These are phyloP conservation scores for Graphium sp. DNA, from an alignment of 2,329 filamentous ascomycete genomes.

Conservation along the genomic window DNA sequence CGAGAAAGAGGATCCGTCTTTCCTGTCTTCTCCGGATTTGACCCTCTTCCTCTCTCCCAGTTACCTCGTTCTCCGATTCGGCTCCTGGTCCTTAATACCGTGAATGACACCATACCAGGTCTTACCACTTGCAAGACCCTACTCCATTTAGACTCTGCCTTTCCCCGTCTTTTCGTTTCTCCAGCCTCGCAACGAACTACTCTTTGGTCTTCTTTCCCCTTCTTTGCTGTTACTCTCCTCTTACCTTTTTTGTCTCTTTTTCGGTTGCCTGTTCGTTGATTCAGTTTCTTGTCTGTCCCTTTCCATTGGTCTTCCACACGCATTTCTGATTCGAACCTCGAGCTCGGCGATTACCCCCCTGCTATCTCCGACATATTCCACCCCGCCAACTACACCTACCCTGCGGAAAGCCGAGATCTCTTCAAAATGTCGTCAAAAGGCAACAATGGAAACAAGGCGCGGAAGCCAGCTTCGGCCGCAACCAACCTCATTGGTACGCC, in stretches of 20 bases:
- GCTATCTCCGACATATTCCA: no score
- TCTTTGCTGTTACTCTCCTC: conserved; percentile 2
- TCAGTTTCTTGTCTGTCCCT: conserved; percentile 1
- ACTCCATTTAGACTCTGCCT: background rate
- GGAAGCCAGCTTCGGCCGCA: conserved; percentile 67
- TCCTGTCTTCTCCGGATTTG: no score
- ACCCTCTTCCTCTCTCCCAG: no score
- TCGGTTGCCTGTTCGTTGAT: no score
- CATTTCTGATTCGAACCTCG: no score
- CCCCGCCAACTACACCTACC: conserved; percentile 3
- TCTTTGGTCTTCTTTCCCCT: conserved; percentile 2
- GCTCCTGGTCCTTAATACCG: no score
- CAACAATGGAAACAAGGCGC: conserved; percentile 42
- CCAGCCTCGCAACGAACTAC: background rate
- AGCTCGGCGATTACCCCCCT: no score
- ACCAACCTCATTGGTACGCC: conserved; percentile 76
- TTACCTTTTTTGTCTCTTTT: conserved; percentile 1
- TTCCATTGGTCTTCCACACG: background rate
- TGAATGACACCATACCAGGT: no score
- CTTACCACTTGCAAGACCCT: background rate
- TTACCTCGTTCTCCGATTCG: no score
- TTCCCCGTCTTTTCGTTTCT: background rate
- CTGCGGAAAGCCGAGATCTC: conserved; percentile 12
- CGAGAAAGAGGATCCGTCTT: no score
- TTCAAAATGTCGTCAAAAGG: conserved; percentile 12